Percentiles rank a stretch among this genome's conserved stretches.
Evolutionary conservation across 225 moss, liverwort and hornwort species (phyloP).

Genomic region (Pseudoscleropodium purum): DNA sequence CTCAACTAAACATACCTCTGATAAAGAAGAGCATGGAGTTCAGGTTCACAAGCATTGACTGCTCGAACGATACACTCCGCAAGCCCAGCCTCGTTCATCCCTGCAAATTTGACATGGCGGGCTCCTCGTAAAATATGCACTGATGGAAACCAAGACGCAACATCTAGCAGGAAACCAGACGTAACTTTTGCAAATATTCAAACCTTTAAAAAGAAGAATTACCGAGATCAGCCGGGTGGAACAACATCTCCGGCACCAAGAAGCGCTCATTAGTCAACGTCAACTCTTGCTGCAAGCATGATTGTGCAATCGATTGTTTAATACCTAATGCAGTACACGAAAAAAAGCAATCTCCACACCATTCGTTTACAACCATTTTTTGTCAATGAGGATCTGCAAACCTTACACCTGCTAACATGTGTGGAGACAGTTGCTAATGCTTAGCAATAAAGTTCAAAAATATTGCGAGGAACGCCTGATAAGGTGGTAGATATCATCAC

Average conservation of each 20-base stretch:
- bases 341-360: neutral
- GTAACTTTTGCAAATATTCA: neutral
- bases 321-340: neutral
- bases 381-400: neutral
- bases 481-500: constrained; percentile 8
- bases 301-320: neutral
- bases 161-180: neutral
- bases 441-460: neutral
- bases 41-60: constrained; percentile 62
- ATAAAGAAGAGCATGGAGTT: constrained; percentile 72
- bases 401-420: neutral
- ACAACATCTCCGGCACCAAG: constrained; percentile 96
- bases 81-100: constrained; percentile 97
- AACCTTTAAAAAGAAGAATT: neutral
- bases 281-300: constrained; percentile 52
- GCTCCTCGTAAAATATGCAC: neutral
- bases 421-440: neutral
- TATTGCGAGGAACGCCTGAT: neutral
- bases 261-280: constrained; percentile 95
- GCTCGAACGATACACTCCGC: constrained; percentile 95
- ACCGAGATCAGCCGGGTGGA: constrained; percentile 95
- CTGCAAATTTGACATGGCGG: constrained; percentile 24
- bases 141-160: neutral
- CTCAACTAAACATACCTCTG: constrained; percentile 41
- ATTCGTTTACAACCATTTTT: neutral